phyloP scores from a whole-genome alignment of 2,329 filamentous ascomycete species.

The Aspergillus flavus region DNA sequence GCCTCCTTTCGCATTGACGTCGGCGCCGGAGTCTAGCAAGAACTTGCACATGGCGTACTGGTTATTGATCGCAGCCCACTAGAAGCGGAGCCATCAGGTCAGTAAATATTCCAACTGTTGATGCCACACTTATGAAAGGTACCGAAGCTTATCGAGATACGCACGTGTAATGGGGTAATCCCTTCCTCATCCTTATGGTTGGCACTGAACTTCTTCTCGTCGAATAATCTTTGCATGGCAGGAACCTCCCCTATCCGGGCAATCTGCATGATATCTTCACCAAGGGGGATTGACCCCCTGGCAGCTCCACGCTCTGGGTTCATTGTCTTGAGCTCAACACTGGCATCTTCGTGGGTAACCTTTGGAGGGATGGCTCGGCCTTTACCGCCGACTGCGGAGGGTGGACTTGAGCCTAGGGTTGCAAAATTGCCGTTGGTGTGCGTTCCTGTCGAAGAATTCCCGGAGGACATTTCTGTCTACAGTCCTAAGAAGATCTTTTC shows the following conservation, averaged over 20 bases:
- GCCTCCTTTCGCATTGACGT: conserved; percentile 93
- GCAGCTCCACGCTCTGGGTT: conserved; percentile 31
- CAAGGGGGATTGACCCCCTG: conserved; percentile 44
- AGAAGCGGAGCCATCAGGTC: conserved; percentile 21
- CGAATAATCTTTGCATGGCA: conserved; percentile 87
- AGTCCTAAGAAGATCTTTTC: not conserved
- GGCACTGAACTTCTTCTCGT: conserved; percentile 77
- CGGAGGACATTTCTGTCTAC: conserved; percentile 28
- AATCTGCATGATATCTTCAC: conserved; percentile 93
- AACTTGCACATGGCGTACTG: conserved; percentile 97
- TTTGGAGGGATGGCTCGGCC: conserved; percentile 36
- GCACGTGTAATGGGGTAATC: conserved; percentile 92
- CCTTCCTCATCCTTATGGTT: conserved; percentile 86
- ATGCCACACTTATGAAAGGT: not conserved
- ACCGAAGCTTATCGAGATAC: conserved; percentile 32
- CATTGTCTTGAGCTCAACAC: conserved; percentile 45
- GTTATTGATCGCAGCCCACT: conserved; percentile 99
- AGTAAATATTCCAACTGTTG: not conserved
- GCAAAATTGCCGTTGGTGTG: conserved; percentile 27
- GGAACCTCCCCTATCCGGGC: conserved; percentile 83
- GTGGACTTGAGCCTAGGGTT: conserved; percentile 26
- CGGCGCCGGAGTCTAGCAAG: conserved; percentile 80
- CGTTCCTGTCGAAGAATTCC: conserved; percentile 27
- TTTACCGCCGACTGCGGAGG: conserved; percentile 34
- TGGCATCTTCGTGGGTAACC: conserved; percentile 31